Conservation (phyloP, 805 yeast species). For the Ogataea trehaloabstinens region DNA sequence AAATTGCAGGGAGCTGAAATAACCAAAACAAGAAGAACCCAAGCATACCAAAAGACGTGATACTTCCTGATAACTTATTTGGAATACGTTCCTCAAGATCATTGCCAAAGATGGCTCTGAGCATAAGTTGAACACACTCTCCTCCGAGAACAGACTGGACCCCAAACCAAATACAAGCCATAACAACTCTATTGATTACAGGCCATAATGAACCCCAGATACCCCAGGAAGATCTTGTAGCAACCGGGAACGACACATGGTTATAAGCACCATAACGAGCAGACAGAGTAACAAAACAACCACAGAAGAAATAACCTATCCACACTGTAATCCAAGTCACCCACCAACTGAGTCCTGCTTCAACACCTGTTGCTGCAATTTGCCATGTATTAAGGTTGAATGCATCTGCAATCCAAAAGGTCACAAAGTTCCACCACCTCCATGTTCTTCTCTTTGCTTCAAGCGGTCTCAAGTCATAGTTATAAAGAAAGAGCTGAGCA, state of each 20-base stretch:
- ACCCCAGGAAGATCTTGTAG: constrained; percentile 81
- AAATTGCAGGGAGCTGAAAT: constrained; percentile 72
- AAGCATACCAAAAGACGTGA: constrained; percentile 71
- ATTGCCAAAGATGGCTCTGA: constrained; percentile 71
- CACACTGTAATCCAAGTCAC: constrained; percentile 87
- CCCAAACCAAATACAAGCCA: constrained; percentile 79
- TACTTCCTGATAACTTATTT: constrained; percentile 51
- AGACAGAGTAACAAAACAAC: constrained; percentile 63
- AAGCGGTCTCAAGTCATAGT: constrained; percentile 77
- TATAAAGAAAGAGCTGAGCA: constrained; percentile 64
- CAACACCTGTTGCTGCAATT: constrained; percentile 83
- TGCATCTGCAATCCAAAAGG: constrained; percentile 87
- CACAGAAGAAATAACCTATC: constrained; percentile 76
- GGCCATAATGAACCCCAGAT: constrained; percentile 88
- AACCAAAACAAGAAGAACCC: constrained; percentile 83
- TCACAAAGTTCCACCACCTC: constrained; percentile 79
- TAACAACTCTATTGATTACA: constrained; percentile 79
- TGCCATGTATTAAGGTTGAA: constrained; percentile 90
- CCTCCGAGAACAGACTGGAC: constrained; percentile 87
- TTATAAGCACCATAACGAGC: constrained; percentile 80
- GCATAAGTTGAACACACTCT: constrained; percentile 74
- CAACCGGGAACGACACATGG: constrained; percentile 83
- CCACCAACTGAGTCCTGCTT: constrained; percentile 84
- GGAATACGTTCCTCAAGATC: constrained; percentile 61
- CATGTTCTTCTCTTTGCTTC: constrained; percentile 74